phyloP scores from a whole-genome alignment of 1,139 yeast genomes.

The Geotrichum citri-aurantii region DNA sequence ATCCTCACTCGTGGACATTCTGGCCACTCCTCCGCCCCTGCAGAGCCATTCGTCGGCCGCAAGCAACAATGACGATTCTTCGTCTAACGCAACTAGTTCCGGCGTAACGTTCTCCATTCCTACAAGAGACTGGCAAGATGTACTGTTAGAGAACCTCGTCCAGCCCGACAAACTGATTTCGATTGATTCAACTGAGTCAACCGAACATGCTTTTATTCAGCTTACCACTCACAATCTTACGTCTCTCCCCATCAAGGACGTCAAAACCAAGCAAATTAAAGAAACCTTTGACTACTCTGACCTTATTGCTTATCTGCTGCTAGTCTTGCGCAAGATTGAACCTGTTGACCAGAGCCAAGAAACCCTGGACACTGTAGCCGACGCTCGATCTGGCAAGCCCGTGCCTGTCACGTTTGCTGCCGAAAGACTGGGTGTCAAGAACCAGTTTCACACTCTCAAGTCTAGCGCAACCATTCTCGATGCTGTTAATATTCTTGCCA shows the following conservation, averaged over 20 bases:
- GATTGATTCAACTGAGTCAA: constrained; percentile 59
- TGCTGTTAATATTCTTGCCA: constrained; percentile 80
- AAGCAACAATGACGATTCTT: constrained; percentile 19
- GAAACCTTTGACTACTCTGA: constrained; percentile 86
- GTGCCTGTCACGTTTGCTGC: constrained; percentile 80
- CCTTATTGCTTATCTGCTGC: constrained; percentile 71
- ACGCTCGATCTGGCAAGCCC: constrained; percentile 37
- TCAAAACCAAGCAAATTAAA: constrained; percentile 50
- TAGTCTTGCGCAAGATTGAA: constrained; percentile 59
- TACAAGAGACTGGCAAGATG: constrained; percentile 63
- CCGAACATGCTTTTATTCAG: constrained; percentile 82
- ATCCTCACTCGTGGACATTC: constrained; percentile 67
- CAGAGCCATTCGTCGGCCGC: constrained; percentile 23
- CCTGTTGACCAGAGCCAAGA: constrained; percentile 31
- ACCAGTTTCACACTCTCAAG: constrained; percentile 72
- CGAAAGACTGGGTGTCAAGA: constrained; percentile 66
- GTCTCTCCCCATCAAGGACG: constrained; percentile 61
- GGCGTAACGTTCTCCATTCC: constrained; percentile 27
- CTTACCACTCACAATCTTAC: constrained; percentile 68
- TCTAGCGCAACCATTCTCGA: constrained; percentile 62
- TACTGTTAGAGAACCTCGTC: constrained; percentile 64
- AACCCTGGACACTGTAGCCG: constrained; percentile 28
- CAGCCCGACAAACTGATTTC: constrained; percentile 72
- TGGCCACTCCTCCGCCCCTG: constrained; percentile 79
- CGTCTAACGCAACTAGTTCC: constrained; percentile 8